phyloP scores from a whole-genome alignment of 2,329 filamentous ascomycete species.

The Gliomastix tumulicola region DNA sequence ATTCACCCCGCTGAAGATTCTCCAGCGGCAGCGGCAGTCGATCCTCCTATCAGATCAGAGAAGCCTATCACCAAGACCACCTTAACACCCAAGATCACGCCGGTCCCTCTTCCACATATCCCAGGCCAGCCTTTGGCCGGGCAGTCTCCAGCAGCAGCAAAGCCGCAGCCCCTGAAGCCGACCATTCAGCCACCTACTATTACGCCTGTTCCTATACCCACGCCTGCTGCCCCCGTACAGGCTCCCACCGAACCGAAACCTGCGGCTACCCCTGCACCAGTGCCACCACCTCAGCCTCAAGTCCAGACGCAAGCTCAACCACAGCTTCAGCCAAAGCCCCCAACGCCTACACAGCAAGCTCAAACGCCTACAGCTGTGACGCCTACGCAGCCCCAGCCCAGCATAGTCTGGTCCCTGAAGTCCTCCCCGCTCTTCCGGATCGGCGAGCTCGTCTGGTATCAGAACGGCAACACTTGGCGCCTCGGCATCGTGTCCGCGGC shows the following conservation, averaged over 20 bases:
- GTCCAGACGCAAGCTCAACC: constrained; percentile 9
- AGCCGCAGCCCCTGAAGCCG: constrained; percentile 13
- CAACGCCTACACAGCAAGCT: constrained; percentile 6
- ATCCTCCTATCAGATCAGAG: constrained; percentile 7
- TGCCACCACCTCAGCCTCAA: constrained; percentile 3
- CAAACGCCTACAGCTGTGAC: too few relatives aligned
- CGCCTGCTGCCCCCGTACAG: not conserved
- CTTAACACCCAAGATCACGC: constrained; percentile 24
- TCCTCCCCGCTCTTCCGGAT: constrained; percentile 32
- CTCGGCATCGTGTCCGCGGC: constrained; percentile 34
- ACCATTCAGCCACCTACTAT: constrained; percentile 3
- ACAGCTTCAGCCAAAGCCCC: constrained; percentile 6
- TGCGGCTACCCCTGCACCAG: not conserved
- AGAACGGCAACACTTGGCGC: constrained; percentile 38
- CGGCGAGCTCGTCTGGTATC: constrained; percentile 45
- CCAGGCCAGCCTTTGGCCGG: constrained; percentile 23
- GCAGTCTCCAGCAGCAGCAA: constrained; percentile 13
- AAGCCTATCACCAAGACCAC: too few relatives aligned
- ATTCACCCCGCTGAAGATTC: constrained; percentile 15
- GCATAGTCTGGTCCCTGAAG: constrained; percentile 22
- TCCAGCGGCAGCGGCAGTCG: constrained; percentile 9
- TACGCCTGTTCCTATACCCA: not conserved
- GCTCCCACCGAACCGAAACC: not conserved
- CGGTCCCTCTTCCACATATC: constrained; percentile 26
- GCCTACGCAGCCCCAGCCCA: constrained; percentile 7